Base-by-base conservation (phyloP, 345 rosid species). In the Xanthoceras sorbifolium region DNA sequence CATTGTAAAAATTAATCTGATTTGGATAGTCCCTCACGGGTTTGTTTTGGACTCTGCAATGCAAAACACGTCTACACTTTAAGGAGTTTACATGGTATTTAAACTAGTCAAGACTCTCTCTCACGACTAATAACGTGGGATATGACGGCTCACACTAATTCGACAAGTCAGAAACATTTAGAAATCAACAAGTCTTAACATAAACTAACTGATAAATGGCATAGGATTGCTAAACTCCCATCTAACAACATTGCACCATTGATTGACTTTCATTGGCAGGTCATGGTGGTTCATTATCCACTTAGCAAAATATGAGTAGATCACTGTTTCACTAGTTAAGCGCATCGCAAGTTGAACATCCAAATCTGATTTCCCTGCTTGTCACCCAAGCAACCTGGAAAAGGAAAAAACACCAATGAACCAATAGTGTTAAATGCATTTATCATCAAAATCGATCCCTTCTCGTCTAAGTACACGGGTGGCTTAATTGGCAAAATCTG, bases 191-290 rank as follows among this genome's bases (percentile, higher is more conserved):
- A 15, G 20, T n/a, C 23, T n/a, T 12, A 17, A 69, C 55, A 36
- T 25, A 75, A 69, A 77, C 52, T 79, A 32, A 95, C 99, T 89
- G 84, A 96, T 96, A 89, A 96, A 93, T 36, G 99, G 98, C 23
- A 97, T 96, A n/a, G 99, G 99, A 82, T 96, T 87, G 90, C 97
- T 96, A 79, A 96, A 96, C 77, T 96, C 98, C 99, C 98, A 93
- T 79, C 99, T 86, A 75, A 93, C 99, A 78, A 96, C 98, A 87
- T 93, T 96, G 88, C 99, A 96, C 99, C 99, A 96, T 73, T 96
- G 99, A 67, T 96, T 96, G 72, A 91, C 94, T 84, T 83, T 92
- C 88, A 92, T 77, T 72, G 99, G 98, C 83, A 96, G 84, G 82
- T 93, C 99, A 34, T 94, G 92, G 82, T 92, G 99, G 5, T 94